Percentiles rank a stretch among this genome's conserved stretches.
These are phyloP conservation scores for Zea luxurians DNA, from an alignment of 176 grass and related monocot species.

Conservation along the genomic window DNA sequence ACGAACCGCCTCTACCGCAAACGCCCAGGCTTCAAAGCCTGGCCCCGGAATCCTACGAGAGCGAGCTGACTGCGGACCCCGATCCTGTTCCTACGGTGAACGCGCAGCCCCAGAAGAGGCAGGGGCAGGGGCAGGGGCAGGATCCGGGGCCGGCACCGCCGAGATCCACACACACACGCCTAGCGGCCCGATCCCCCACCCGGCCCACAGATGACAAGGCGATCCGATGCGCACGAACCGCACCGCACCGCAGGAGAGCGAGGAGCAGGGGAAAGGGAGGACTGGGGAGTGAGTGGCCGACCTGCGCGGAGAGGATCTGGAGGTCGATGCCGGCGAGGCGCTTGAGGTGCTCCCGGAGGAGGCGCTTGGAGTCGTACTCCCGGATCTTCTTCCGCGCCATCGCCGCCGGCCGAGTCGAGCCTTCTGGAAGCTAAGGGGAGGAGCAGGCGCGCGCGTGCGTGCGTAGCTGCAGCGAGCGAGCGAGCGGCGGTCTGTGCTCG, in stretches of 20 bases:
- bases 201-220: not conserved
- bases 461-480: not conserved
- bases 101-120: too few relatives aligned
- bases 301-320: conserved; percentile 82
- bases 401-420: not conserved
- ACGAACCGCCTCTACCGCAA: not conserved
- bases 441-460: not conserved
- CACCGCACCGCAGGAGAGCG: too few relatives aligned
- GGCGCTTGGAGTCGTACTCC: conserved; percentile 96
- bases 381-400: conserved; percentile 99
- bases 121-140: not conserved
- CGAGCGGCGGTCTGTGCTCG: not conserved
- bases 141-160: not conserved
- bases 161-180: conserved; percentile 24
- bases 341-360: conserved; percentile 90
- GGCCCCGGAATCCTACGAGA: not conserved
- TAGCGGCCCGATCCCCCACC: not conserved
- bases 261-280: not conserved
- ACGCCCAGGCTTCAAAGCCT: not conserved
- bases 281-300: not conserved
- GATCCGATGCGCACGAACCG: not conserved
- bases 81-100: not conserved
- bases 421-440: not conserved
- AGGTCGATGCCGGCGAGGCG: conserved; percentile 81
- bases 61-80: not conserved